phyloP scores from a whole-genome alignment of 352 stramenopile genomes.

The Bremia lactucae region DNA sequence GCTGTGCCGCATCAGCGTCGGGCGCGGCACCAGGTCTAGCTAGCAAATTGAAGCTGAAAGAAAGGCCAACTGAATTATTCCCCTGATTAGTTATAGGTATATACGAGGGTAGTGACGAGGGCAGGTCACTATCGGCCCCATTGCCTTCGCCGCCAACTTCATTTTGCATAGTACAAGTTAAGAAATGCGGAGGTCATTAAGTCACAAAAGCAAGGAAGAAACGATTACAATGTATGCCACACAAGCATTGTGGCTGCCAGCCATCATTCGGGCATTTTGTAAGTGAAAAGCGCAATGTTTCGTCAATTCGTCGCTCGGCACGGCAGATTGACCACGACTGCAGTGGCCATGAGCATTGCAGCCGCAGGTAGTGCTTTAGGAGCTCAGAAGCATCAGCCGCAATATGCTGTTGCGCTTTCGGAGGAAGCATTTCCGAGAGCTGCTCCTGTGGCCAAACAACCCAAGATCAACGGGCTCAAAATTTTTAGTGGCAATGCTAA shows the following conservation, averaged over 20 bases:
- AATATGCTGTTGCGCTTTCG: slow-evolving; percentile 19
- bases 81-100: slow-evolving; percentile 28
- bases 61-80: slow-evolving; percentile 3
- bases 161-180: slow-evolving; percentile 12
- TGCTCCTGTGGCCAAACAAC: slow-evolving; percentile 67
- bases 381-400: slow-evolving; percentile 20
- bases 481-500: slow-evolving; percentile 99
- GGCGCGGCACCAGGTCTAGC: slow-evolving; percentile 17
- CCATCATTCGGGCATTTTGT: no score
- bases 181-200: neutral
- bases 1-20: slow-evolving; percentile 17
- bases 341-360: slow-evolving; percentile 38
- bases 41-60: slow-evolving; percentile 29
- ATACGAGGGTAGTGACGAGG: slow-evolving; percentile 67
- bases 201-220: neutral
- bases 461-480: slow-evolving; percentile 90
- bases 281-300: no score
- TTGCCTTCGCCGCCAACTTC: slow-evolving; percentile 7
- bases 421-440: slow-evolving; percentile 49
- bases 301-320: slow-evolving; percentile 51
- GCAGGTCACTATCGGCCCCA: slow-evolving; percentile 56
- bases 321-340: slow-evolving; percentile 34
- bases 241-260: slow-evolving; percentile 6
- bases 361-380: slow-evolving; percentile 34
- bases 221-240: neutral